phyloP scores from a whole-genome alignment of 306 rosid genomes.

The Herpetospermum pedunculosum region DNA sequence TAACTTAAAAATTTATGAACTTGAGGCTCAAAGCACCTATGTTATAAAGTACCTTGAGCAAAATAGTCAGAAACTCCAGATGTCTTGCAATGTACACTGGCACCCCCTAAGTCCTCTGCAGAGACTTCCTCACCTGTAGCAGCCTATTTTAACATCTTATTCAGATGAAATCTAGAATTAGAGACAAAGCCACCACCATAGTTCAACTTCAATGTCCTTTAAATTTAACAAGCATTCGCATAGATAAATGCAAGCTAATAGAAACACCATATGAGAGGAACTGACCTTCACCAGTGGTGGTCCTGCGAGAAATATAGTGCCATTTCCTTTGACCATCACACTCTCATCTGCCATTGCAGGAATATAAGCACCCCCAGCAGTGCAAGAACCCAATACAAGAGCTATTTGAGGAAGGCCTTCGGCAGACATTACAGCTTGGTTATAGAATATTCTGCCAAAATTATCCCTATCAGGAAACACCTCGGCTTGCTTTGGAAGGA shows the following conservation, averaged over 20 bases:
- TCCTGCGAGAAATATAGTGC: conserved; percentile 89
- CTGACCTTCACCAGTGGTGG: conserved; percentile 92
- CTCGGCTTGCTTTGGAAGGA: conserved; percentile 95
- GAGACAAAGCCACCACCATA: conserved; percentile 9
- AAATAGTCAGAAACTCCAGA: conserved; percentile 96
- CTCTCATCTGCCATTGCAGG: conserved; percentile 99
- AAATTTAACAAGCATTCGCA: background rate
- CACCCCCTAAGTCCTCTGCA: conserved; percentile 91
- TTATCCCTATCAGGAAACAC: conserved; percentile 89
- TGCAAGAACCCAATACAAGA: conserved; percentile 84
- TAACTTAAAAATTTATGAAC: background rate
- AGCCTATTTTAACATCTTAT: conserved; percentile 45
- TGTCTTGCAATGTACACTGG: conserved; percentile 80
- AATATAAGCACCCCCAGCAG: conserved; percentile 96
- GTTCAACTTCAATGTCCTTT: background rate
- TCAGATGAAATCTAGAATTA: conserved; percentile 14
- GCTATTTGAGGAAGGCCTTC: conserved; percentile 91
- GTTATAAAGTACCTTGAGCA: conserved; percentile 62
- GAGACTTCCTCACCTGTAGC: conserved; percentile 97
- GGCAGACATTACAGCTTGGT: conserved; percentile 81
- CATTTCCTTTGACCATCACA: conserved; percentile 98
- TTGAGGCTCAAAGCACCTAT: background rate
- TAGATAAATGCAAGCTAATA: background rate
- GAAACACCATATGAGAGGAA: conserved; percentile 9
- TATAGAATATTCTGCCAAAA: conserved; percentile 87